phyloP scores from a whole-genome alignment of 768 basidiomycete species.

The Amylocystis lapponica region DNA sequence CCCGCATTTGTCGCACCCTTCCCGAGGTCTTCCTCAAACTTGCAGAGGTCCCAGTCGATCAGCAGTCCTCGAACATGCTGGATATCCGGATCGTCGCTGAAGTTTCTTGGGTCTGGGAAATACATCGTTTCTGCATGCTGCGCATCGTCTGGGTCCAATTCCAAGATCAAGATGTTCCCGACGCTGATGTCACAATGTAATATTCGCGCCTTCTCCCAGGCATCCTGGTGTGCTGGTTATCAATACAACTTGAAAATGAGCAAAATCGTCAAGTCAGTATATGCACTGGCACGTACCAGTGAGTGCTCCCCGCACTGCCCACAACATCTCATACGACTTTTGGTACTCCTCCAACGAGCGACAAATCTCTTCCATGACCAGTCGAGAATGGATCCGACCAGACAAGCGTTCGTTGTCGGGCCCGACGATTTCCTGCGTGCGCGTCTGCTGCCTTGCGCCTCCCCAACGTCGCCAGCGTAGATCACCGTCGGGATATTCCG shows the following conservation, averaged over 20 bases:
- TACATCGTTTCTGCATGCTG: no score
- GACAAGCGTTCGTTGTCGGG: no score
- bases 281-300: not conserved
- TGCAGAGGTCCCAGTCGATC: slow-evolving; percentile 6
- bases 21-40: not conserved
- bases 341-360: not conserved
- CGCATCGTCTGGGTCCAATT: no score
- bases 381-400: slow-evolving; percentile 4
- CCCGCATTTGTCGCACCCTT: not conserved
- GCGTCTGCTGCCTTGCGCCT: not conserved
- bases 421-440: not conserved
- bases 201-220: not conserved
- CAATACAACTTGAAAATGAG: not conserved
- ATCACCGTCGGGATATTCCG: not conserved
- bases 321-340: not conserved
- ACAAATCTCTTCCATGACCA: slow-evolving; percentile 7
- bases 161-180: slow-evolving; percentile 4
- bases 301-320: not conserved
- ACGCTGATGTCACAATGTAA: slow-evolving; percentile 7
- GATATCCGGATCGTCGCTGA: not conserved
- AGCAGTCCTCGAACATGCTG: not conserved
- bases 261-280: not conserved
- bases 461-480: slow-evolving; percentile 7
- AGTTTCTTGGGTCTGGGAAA: no score
- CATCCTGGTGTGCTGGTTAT: slow-evolving; percentile 7